phyloP scores from a whole-genome alignment of 768 basidiomycete genomes.

The Cystobasidium ongulense region DNA sequence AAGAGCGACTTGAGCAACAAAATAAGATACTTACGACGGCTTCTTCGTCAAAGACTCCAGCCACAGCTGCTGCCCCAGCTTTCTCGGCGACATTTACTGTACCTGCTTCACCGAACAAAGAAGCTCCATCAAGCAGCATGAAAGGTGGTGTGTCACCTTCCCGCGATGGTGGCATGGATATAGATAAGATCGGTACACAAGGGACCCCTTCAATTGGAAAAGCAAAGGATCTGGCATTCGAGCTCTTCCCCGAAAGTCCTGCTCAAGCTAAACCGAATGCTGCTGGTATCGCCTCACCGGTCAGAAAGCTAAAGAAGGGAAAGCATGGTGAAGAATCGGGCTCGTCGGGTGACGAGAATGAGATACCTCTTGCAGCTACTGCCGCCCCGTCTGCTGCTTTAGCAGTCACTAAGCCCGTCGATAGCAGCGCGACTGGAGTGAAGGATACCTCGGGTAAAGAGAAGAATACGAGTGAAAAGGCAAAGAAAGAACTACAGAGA shows the following conservation, averaged over 20 bases:
- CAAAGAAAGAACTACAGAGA: neutral
- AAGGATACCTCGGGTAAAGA: neutral
- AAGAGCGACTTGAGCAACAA: constrained; percentile 6
- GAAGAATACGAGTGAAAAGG: neutral
- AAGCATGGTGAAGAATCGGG: neutral
- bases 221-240: neutral
- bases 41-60: neutral
- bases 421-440: neutral
- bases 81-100: neutral
- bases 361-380: neutral
- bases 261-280: neutral
- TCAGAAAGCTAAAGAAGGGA: neutral
- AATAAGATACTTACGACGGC: neutral
- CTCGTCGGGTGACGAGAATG: neutral
- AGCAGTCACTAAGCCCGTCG: neutral
- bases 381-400: neutral
- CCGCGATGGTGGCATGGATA: neutral
- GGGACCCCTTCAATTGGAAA: neutral
- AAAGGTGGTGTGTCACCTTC: neutral
- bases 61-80: neutral
- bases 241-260: constrained; percentile 29
- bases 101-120: neutral
- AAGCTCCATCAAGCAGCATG: too few relatives aligned
- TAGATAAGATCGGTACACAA: neutral
- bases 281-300: neutral